Base-by-base conservation (phyloP, 2,329 filamentous ascomycete genomes). In the Verticillium klebahnii region DNA sequence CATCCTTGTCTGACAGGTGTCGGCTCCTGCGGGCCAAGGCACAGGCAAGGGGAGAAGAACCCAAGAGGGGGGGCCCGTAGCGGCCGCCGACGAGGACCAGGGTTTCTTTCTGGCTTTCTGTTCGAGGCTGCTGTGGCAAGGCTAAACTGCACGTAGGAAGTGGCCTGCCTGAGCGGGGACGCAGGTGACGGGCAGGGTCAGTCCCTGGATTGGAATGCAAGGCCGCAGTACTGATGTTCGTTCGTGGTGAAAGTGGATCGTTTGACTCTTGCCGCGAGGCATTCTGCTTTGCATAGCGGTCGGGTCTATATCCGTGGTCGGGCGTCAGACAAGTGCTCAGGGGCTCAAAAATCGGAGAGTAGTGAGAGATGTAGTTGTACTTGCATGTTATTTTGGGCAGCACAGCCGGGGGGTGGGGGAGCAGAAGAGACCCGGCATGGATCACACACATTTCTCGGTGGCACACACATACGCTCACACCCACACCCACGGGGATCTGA, bases 1-100 rank as follows among this genome's bases (percentile, higher is more conserved):
- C 45, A 52, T 25, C 23, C 34, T 31, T 31, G 56, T 56, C 56
- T 74, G 72, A 76, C 73, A 74, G 69, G 74, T 75, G 72, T 74
- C 45, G 45, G n/a, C 71, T 62, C 60, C 40, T 60, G 71, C 69
- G 71, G 72, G 70, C 76, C 71, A 72, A 76, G 75, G 72, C 69
- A 76, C 70, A 64, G 70, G 59, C 15, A 32, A 39, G 19, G 15
- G 19, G 50, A 19, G 52, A 57, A 40, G 19, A 14, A 55, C 23
- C 34, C 57, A 60, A 25, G 31, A 40, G 14, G 17, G 15, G 37
- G 37, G 73, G 69, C 73, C 76, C 74, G 76, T 75, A 71, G 64
- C 68, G 75, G 74, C 74, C 74, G 76, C 75, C 75, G 70, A 73
- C 31, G 61, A 45, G 57, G 34, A 36, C 36, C 52, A 45, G 52